Base-by-base conservation (phyloP, 495 filamentous ascomycete genomes). In the Lichenothelia convexa region DNA sequence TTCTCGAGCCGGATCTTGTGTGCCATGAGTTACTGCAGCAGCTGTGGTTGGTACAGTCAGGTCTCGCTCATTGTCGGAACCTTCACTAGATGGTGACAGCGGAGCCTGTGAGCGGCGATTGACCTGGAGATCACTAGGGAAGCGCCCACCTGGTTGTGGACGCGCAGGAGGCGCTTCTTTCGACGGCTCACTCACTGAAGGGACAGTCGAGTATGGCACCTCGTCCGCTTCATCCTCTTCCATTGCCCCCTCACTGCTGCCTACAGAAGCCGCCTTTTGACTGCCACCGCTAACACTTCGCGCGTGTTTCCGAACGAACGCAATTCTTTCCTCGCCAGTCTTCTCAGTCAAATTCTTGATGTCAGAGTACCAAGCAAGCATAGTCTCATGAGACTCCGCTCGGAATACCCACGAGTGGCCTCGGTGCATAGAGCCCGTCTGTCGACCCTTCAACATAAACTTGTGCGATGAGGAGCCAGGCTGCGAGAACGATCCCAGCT, bases 341-440 rank as follows among this genome's bases (percentile, higher is more conserved):
- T 77, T 81, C 54, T 83, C 83, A 11, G 75, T 93, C 35, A 95
- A 62, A 24, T 64, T 68, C 47, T 82, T 83, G 44, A 97, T 91
- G 49, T 93, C 89, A 30, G 82, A 74, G 53, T 84, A 93, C 89
- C 87, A 93, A 18, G 81, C 79, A 62, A 92, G 73, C 91, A 97
- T 94, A 6, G 82, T 92, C 41, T 93, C 91, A 56, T 92, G 73
- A 21, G 80, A 80, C 56, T 95, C 89, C 7, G 85, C 85, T 30
- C 89, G 73, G 63, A 97, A 95, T 4, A 95, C 87, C 89, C 89
- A 97, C 9, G 82, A 84, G 50, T 97, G 89, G 16, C 86, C 87
- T 35, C 86, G 78, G 48, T 95, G 89, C 71, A 95, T 83, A 6
- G 75, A 56, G 33, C 89, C 89, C 12, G 81, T 89, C 57, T 97